Conservation (phyloP, 2,329 filamentous ascomycete species). For the Penicillium freii region DNA sequence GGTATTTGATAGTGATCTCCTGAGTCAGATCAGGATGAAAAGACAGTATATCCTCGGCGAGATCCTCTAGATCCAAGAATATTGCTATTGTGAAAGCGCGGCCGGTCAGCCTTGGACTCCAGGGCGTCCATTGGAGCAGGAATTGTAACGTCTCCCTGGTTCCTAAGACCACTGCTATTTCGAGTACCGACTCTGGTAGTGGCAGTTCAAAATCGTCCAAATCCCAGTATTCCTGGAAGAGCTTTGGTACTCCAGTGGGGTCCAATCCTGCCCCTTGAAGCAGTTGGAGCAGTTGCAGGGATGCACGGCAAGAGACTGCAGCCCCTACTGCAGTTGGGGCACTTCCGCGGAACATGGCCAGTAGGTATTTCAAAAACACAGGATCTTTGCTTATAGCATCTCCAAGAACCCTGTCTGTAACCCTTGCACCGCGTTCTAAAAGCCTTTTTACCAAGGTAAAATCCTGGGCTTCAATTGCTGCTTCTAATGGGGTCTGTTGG, state of each 20-base stretch:
- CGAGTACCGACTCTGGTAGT: constrained; percentile 1
- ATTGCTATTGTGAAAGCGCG: neutral
- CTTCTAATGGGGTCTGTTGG: neutral
- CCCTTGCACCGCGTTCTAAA: constrained; percentile 7
- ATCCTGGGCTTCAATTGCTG: neutral
- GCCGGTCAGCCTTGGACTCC: neutral
- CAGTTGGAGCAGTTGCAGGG: neutral
- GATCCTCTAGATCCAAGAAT: neutral
- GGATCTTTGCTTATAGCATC: neutral
- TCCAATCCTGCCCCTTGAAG: constrained; percentile 9
- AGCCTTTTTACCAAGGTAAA: neutral
- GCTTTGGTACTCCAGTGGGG: constrained; percentile 6
- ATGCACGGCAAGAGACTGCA: no score
- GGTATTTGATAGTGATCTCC: neutral
- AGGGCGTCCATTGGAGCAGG: neutral
- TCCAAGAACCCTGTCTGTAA: constrained; percentile 9
- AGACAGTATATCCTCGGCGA: neutral
- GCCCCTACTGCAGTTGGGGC: constrained; percentile 3
- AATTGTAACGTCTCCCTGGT: neutral
- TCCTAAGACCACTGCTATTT: neutral
- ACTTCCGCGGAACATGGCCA: constrained; percentile 5
- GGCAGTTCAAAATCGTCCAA: neutral
- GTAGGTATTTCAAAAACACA: neutral
- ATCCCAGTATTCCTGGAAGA: no score
- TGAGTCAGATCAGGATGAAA: neutral